phyloP scores from a whole-genome alignment of 345 rosid genomes.

The Dipteronia dyeriana region DNA sequence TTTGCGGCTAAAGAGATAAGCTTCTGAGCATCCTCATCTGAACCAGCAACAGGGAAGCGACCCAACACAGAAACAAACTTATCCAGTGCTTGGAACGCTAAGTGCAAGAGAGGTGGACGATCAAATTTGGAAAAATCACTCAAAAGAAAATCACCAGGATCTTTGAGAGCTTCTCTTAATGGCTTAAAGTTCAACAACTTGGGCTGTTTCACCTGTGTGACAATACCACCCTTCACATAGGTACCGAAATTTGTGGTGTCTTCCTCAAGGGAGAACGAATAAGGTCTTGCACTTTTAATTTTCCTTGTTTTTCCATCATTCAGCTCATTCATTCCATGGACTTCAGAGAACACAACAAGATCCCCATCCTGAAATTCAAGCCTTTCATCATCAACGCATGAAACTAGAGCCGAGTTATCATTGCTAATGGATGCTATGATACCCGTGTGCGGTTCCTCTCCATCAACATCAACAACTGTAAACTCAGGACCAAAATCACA shows the following conservation, averaged over 20 bases:
- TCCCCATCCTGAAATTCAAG: conserved; percentile 98
- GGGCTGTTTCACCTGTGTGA: conserved; percentile 90
- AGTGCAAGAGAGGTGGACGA: conserved; percentile 83
- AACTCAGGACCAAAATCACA: conserved; percentile 97
- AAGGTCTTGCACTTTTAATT: conserved; percentile 79
- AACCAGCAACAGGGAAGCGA: conserved; percentile 83
- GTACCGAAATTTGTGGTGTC: conserved; percentile 67
- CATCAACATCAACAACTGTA: conserved; percentile 90
- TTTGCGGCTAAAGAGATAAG: conserved; percentile 59
- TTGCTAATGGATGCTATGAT: conserved; percentile 93
- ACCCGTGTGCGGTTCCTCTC: conserved; percentile 94
- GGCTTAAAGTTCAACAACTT: conserved; percentile 84
- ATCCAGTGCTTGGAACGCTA: conserved; percentile 96
- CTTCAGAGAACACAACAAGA: conserved; percentile 92
- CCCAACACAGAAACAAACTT: conserved; percentile 65
- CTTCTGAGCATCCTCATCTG: conserved; percentile 87
- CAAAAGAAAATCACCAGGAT: conserved; percentile 95
- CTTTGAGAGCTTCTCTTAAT: conserved; percentile 80
- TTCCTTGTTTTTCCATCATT: conserved; percentile 98
- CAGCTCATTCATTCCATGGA: conserved; percentile 88
- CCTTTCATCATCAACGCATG: conserved; percentile 97
- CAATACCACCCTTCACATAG: conserved; percentile 92
- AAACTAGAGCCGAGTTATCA: conserved; percentile 80
- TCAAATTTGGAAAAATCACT: conserved; percentile 96
- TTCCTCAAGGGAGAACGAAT: conserved; percentile 87